Percentiles rank a stretch among this genome's conserved stretches.
phyloP scores from a whole-genome alignment of 192 early-diverging fungal species.

The Phycomyces nitens region DNA sequence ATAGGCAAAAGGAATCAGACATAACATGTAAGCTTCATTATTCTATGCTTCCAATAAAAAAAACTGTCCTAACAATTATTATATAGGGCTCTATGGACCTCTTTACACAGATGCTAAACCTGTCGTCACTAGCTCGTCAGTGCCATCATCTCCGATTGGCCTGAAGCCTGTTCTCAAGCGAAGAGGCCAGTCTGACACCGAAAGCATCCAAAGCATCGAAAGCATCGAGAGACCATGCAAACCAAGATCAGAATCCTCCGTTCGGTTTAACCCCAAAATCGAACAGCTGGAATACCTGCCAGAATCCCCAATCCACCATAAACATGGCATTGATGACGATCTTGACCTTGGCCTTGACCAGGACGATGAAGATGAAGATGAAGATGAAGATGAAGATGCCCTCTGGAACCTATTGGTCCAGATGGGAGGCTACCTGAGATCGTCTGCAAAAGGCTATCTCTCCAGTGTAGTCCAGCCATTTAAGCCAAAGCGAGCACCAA shows the following conservation, averaged over 20 bases:
- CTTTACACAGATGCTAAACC: conserved; percentile 10
- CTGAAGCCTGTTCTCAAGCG: neutral
- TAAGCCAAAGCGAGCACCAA: too few species aligned
- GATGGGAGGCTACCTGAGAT: too few species aligned
- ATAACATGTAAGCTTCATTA: conserved; percentile 39
- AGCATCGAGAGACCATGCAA: conserved; percentile 5
- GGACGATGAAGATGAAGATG: neutral
- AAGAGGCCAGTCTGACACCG: neutral
- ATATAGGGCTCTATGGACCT: conserved; percentile 27
- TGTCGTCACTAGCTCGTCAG: neutral
- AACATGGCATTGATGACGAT: too few species aligned
- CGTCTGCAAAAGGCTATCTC: too few species aligned
- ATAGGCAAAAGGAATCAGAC: conserved; percentile 43
- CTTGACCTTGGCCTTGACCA: too few species aligned
- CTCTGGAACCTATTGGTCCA: conserved; percentile 12
- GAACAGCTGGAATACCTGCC: conserved; percentile 21
- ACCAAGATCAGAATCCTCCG: conserved; percentile 2
- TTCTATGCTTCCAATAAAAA: too few species aligned
- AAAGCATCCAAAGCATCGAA: too few species aligned
- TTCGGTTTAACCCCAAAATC: conserved; percentile 26
- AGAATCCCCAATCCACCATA: conserved; percentile 18
- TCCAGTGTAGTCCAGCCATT: too few species aligned
- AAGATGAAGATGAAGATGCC: neutral
- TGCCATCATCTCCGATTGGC: neutral
- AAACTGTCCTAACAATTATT: too few species aligned